phyloP scores from a whole-genome alignment of 345 rosid genomes.

The Acer negundo region DNA sequence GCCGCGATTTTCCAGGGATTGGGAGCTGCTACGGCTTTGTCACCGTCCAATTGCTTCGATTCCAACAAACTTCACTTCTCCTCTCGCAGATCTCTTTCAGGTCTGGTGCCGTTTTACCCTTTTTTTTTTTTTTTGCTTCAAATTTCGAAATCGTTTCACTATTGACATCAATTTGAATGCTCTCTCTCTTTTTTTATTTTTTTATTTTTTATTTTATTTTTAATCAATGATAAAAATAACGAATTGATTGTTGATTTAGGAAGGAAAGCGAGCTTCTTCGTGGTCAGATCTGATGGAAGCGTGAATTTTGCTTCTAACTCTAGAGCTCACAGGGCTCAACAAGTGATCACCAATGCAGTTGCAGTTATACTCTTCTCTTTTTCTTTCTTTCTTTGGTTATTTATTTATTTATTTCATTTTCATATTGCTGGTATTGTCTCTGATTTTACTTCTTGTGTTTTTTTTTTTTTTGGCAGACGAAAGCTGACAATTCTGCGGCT shows the following conservation, averaged over 20 bases:
- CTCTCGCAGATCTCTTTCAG: conserved; percentile 52
- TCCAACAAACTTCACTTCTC: conserved; percentile 44
- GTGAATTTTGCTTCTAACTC: conserved; percentile 36
- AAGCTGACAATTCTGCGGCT: conserved; percentile 52
- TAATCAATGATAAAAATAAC: too few species aligned
- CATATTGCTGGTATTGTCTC: background rate
- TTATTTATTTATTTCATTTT: background rate
- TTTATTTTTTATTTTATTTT: too few species aligned
- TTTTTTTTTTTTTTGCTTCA: background rate
- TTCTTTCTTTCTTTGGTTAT: background rate
- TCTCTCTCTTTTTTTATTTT: too few species aligned
- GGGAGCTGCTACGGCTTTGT: conserved; percentile 55
- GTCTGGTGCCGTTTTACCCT: conserved; percentile 26
- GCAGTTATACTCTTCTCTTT: conserved; percentile 43
- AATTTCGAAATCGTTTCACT: background rate
- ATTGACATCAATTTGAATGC: too few species aligned
- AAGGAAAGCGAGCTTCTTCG: conserved; percentile 44
- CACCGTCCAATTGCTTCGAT: conserved; percentile 49
- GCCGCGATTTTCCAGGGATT: conserved; percentile 64
- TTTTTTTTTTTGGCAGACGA: conserved; percentile 42
- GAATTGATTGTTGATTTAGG: conserved; percentile 37
- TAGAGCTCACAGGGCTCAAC: conserved; percentile 41
- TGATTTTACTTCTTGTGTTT: conserved; percentile 20
- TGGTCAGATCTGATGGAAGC: conserved; percentile 65
- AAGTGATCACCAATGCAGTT: conserved; percentile 70